Conservation (phyloP, 2,329 filamentous ascomycete species). For the Setomelanomma holmii region DNA sequence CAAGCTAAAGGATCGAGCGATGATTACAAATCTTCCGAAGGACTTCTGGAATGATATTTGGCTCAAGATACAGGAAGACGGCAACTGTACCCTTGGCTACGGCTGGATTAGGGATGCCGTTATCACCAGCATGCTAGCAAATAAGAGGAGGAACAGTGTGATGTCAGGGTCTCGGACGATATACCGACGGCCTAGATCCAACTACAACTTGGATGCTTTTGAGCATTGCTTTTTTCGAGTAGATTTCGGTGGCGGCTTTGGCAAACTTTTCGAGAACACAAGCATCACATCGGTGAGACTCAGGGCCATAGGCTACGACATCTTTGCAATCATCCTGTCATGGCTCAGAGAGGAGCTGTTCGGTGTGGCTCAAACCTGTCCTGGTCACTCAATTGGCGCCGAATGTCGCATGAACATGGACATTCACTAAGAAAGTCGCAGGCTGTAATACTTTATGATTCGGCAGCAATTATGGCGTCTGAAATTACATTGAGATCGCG, state of each 20-base stretch:
- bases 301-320: background rate
- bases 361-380: too few species aligned
- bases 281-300: background rate
- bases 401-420: background rate
- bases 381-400: background rate
- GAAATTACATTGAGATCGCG: background rate
- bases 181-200: too few species aligned
- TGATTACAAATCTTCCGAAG: background rate
- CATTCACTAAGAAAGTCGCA: background rate
- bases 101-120: too few species aligned
- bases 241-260: background rate
- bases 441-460: background rate
- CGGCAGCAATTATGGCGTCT: background rate
- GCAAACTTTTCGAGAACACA: background rate
- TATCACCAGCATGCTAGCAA: too few species aligned
- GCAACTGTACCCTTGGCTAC: too few species aligned
- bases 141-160: too few species aligned
- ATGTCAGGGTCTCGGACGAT: too few species aligned
- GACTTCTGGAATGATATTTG: background rate
- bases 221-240: too few species aligned
- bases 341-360: background rate
- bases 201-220: too few species aligned
- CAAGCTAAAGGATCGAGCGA: background rate
- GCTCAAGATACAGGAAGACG: background rate
- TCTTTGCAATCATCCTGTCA: background rate